Percentiles rank a stretch among this genome's conserved stretches.
phyloP scores from a whole-genome alignment of 1,139 yeast species.

The Pneumocystis carinii region DNA sequence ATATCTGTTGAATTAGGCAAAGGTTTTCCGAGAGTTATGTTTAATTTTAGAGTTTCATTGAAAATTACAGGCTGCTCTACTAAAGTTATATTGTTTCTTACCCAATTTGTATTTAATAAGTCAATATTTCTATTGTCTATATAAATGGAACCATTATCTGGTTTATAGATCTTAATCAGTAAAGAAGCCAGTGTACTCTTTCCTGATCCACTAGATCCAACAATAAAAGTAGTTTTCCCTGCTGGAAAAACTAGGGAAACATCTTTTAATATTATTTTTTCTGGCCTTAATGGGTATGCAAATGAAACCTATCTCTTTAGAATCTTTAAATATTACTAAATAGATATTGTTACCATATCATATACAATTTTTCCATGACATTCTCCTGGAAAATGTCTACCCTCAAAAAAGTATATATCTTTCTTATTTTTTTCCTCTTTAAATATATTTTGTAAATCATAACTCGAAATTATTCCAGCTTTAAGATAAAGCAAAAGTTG shows the following conservation, averaged over 20 bases:
- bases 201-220: slow-evolving; percentile 86
- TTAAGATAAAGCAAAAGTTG: slow-evolving; percentile 42
- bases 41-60: slow-evolving; percentile 46
- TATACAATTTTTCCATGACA: slow-evolving; percentile 32
- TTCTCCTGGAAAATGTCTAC: slow-evolving; percentile 23
- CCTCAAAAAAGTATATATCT: slow-evolving; percentile 5
- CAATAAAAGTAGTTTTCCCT: slow-evolving; percentile 41
- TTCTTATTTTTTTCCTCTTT: background rate
- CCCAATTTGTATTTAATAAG: slow-evolving; percentile 35
- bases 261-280: slow-evolving; percentile 31
- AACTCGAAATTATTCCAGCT: slow-evolving; percentile 49
- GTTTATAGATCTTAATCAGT: slow-evolving; percentile 42
- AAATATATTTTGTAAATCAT: slow-evolving; percentile 23
- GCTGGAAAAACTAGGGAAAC: slow-evolving; percentile 34
- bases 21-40: slow-evolving; percentile 34
- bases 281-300: slow-evolving; percentile 43
- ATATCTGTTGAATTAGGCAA: slow-evolving; percentile 15
- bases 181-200: slow-evolving; percentile 67
- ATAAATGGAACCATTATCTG: slow-evolving; percentile 34
- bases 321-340: background rate
- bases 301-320: slow-evolving; percentile 28
- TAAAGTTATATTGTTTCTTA: slow-evolving; percentile 48
- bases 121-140: slow-evolving; percentile 41
- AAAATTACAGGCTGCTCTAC: slow-evolving; percentile 65
- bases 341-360: slow-evolving; percentile 33